Evolutionary conservation across 106 monocot genomes (phyloP).

Genomic region (Allium cepa): DNA sequence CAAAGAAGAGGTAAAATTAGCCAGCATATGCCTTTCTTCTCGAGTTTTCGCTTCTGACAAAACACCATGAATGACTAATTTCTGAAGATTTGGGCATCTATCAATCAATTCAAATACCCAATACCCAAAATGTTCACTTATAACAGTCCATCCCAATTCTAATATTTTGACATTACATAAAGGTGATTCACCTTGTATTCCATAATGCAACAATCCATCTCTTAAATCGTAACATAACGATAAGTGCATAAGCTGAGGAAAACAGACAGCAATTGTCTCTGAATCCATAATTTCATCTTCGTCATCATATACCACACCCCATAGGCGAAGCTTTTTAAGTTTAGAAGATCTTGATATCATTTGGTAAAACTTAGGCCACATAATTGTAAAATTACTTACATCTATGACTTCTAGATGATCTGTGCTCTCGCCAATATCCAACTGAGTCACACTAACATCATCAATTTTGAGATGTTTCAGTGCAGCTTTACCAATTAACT

Average conservation of each 20-base stretch:
- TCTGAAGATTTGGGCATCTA: slow-evolving; percentile 84
- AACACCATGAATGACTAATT: slow-evolving; percentile 76
- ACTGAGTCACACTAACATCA: slow-evolving; percentile 90
- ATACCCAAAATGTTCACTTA: slow-evolving; percentile 72
- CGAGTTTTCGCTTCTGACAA: slow-evolving; percentile 92
- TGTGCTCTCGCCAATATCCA: slow-evolving; percentile 83
- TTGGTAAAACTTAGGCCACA: slow-evolving; percentile 88
- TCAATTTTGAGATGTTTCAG: slow-evolving; percentile 78
- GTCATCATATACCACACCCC: slow-evolving; percentile 94
- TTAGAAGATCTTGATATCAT: slow-evolving; percentile 80
- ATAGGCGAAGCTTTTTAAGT: slow-evolving; percentile 62
- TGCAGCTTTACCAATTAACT: slow-evolving; percentile 74
- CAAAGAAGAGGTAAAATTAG: slow-evolving; percentile 71
- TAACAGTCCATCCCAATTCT: slow-evolving; percentile 93
- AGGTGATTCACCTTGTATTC: slow-evolving; percentile 52
- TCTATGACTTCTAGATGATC: slow-evolving; percentile 81
- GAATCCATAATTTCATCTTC: slow-evolving; percentile 91
- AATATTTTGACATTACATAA: slow-evolving; percentile 62
- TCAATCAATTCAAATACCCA: slow-evolving; percentile 92
- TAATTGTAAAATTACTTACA: slow-evolving; percentile 77
- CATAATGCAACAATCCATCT: slow-evolving; percentile 65
- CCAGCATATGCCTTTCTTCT: slow-evolving; percentile 82
- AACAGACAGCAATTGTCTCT: slow-evolving; percentile 71
- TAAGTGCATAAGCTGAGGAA: slow-evolving; percentile 66
- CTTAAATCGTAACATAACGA: slow-evolving; percentile 79